Conservation (phyloP, 2,329 filamentous ascomycete genomes). For the Grosmannia clavigera region DNA sequence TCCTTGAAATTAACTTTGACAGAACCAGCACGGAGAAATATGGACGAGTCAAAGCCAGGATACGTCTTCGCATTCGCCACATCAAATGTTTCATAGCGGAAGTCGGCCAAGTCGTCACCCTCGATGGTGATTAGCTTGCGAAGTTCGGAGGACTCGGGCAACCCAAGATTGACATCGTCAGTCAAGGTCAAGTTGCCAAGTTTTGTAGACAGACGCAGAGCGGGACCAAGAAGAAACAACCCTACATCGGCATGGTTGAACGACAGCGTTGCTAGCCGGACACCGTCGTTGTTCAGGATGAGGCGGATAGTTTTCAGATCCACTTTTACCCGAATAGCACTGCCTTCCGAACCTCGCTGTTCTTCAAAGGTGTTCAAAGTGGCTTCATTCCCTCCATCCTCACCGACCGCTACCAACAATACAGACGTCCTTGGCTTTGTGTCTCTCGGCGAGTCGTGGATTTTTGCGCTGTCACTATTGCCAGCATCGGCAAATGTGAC, state of each 20-base stretch:
- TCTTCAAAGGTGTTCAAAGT: not conserved
- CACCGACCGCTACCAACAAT: not conserved
- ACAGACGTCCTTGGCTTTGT: not conserved
- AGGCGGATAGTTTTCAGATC: constrained; percentile 87
- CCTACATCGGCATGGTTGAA: constrained; percentile 87
- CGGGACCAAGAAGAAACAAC: constrained; percentile 73
- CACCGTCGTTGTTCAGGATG: constrained; percentile 95
- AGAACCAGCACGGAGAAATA: constrained; percentile 82
- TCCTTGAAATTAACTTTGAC: constrained; percentile 96
- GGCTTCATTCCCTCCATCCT: not conserved
- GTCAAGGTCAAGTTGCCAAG: constrained; percentile 80
- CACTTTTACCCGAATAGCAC: constrained; percentile 86
- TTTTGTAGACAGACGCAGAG: constrained; percentile 77
- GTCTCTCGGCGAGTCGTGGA: constrained; percentile 18
- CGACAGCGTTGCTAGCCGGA: constrained; percentile 81
- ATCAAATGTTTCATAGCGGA: constrained; percentile 95
- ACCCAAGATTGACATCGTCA: constrained; percentile 88
- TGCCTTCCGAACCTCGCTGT: constrained; percentile 24
- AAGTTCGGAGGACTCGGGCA: constrained; percentile 66
- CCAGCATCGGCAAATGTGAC: constrained; percentile 65
- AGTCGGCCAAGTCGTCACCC: constrained; percentile 89
- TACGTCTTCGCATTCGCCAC: constrained; percentile 56
- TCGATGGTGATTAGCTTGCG: constrained; percentile 88
- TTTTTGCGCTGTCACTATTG: constrained; percentile 29
- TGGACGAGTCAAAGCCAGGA: constrained; percentile 87